Evolutionary conservation across 2,329 filamentous ascomycete species (phyloP).

Genomic region (Pseudogymnoascus sp.): DNA sequence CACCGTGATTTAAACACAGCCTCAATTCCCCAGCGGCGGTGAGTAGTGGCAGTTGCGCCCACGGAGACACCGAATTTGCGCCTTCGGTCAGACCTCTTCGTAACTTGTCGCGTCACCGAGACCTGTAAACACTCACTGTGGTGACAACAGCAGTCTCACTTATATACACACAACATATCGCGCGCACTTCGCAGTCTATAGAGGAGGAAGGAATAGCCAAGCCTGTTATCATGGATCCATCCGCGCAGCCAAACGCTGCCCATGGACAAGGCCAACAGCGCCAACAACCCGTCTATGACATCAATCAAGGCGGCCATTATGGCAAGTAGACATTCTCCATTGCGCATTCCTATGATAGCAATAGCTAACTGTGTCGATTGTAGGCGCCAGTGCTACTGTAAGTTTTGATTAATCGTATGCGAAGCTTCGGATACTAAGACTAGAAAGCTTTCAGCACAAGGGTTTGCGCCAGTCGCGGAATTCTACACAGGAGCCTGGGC

Average conservation of each 20-base stretch:
- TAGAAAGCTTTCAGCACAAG: constrained; percentile 69
- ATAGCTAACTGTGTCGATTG: constrained; percentile 18
- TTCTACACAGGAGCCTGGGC: constrained; percentile 92
- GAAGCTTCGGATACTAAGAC: background rate
- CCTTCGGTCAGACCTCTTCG: background rate
- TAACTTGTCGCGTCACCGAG: constrained; percentile 4
- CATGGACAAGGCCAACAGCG: constrained; percentile 36
- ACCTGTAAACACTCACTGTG: background rate
- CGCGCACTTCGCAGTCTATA: background rate
- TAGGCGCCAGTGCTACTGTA: constrained; percentile 63
- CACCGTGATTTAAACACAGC: constrained; percentile 5
- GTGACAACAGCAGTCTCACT: background rate
- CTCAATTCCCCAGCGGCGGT: constrained; percentile 4
- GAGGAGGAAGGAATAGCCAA: background rate
- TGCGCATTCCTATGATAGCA: background rate
- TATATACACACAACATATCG: constrained; percentile 3
- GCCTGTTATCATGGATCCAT: constrained; percentile 41
- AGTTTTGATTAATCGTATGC: constrained; percentile 24
- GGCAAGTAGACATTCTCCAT: constrained; percentile 40
- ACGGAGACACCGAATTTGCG: constrained; percentile 1
- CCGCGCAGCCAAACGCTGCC: constrained; percentile 42
- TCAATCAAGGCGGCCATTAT: constrained; percentile 67
- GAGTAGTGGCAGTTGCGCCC: constrained; percentile 5
- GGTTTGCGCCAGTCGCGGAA: constrained; percentile 80
- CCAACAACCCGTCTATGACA: constrained; percentile 61